Conservation (phyloP, 768 basidiomycete genomes). For the Xerocomellus chrysenteron region DNA sequence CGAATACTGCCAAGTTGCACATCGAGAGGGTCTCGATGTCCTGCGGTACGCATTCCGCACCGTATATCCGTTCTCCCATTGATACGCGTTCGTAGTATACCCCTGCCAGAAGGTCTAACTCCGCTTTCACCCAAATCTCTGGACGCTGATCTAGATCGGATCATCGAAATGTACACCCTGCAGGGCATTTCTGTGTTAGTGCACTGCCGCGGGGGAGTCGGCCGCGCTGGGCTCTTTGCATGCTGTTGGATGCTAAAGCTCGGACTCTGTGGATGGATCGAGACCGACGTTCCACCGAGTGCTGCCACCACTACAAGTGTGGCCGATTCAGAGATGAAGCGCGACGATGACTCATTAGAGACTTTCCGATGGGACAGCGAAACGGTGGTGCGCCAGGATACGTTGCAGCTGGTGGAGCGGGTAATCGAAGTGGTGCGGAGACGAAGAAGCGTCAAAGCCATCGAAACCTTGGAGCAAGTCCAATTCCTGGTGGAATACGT, state of each 20-base stretch:
- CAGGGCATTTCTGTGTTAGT: slow-evolving; percentile 70
- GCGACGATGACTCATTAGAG: not conserved
- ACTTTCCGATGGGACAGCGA: slow-evolving; percentile 20
- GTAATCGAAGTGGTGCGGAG: slow-evolving; percentile 71
- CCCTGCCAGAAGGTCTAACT: slow-evolving; percentile 86
- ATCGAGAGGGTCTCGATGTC: slow-evolving; percentile 69
- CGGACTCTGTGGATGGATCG: slow-evolving; percentile 78
- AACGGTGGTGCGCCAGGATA: slow-evolving; percentile 38
- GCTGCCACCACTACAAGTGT: slow-evolving; percentile 6
- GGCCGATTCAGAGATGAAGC: slow-evolving; percentile 3
- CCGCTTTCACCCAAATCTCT: slow-evolving; percentile 59
- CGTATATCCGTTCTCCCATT: not conserved
- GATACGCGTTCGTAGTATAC: slow-evolving; percentile 53
- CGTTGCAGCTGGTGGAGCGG: slow-evolving; percentile 67
- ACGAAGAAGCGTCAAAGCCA: slow-evolving; percentile 82
- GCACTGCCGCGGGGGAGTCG: slow-evolving; percentile 94
- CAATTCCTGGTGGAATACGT: slow-evolving; percentile 77
- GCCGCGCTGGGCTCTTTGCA: slow-evolving; percentile 88
- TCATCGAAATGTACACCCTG: slow-evolving; percentile 74
- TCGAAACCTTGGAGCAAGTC: slow-evolving; percentile 95
- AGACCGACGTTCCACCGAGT: slow-evolving; percentile 18
- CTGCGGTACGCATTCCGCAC: slow-evolving; percentile 52
- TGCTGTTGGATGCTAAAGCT: slow-evolving; percentile 92
- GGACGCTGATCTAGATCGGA: slow-evolving; percentile 60
- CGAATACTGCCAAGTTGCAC: slow-evolving; percentile 66